phyloP scores from a whole-genome alignment of 1,284 basidiomycete species.

The Thelephora terrestris region DNA sequence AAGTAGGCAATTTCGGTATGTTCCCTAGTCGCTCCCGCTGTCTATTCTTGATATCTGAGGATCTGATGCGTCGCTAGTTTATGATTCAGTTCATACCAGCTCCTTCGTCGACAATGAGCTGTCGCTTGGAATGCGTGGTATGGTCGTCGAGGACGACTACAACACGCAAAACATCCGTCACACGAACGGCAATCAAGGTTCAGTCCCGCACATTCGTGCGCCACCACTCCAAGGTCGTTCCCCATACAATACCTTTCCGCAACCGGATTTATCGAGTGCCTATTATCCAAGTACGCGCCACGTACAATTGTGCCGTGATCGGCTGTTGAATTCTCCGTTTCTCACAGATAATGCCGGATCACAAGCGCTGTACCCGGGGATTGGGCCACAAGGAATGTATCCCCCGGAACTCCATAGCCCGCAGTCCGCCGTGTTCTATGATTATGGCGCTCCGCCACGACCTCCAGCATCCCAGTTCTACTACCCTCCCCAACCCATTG shows the following conservation, averaged over 20 bases:
- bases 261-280: slow-evolving; percentile 38
- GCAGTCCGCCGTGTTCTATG: slow-evolving; percentile 49
- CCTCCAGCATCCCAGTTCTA: slow-evolving; percentile 48
- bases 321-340: slow-evolving; percentile 33
- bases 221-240: slow-evolving; percentile 34
- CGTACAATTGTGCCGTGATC: no score
- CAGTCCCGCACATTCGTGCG: slow-evolving; percentile 25
- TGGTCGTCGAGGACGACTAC: slow-evolving; percentile 59
- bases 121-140: slow-evolving; percentile 47
- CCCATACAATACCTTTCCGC: slow-evolving; percentile 41
- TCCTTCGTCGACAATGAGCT: slow-evolving; percentile 43
- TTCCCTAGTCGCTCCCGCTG: background rate
- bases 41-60: no score
- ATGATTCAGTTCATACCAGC: slow-evolving; percentile 34
- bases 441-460: slow-evolving; percentile 39
- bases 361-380: slow-evolving; percentile 36
- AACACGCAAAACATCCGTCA: slow-evolving; percentile 19
- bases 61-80: slow-evolving; percentile 2
- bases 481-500: slow-evolving; percentile 48
- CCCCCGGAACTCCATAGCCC: slow-evolving; percentile 35
- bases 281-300: slow-evolving; percentile 41
- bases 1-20: slow-evolving; percentile 21
- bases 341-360: slow-evolving; percentile 29
- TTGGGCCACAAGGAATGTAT: slow-evolving; percentile 34
- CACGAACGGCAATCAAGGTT: slow-evolving; percentile 11